Base-by-base conservation (phyloP, 1,139 yeast genomes). In the Candida tropicalis region DNA sequence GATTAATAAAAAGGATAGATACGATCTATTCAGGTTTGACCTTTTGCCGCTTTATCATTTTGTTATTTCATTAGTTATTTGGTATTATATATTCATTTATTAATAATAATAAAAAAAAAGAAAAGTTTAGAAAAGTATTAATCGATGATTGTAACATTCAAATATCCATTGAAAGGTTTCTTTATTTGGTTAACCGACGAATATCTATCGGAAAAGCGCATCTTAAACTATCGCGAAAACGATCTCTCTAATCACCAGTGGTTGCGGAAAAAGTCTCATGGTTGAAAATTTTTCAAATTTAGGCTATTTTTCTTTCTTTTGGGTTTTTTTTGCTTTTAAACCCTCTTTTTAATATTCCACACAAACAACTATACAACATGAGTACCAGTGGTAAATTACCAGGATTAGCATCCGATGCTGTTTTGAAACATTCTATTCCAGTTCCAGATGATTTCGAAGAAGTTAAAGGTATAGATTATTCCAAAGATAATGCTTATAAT, bases 401-500 rank as follows among this genome's bases (percentile, higher is more conserved):
- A 40, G 79, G 74, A 15, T 64, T 84, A 43, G 87, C 93, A 16
- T 75, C 88, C 3, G 96, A 90, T 55, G 98, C 98, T 9, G 98
- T 93, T 23, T 77, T 93, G 43, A 87, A 85, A 62, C 84, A 82
- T 44, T 89, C 97, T 1, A 89, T 75, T 5, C 95, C 96, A 2
- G 90, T 91, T 42, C 95, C 96, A 10, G 88, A 80, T 33, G 81
- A 79, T 55, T 86, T 87, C 47, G 82, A 79, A 18, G 77, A 81
- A 56, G 97, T 95, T 32, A 70, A 77, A 45, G 99, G 99, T 43
- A 81, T 93, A 39, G 97, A 93, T 65, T 95, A 91, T 66, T 82
- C 91, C 41, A 75, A 82, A 53, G 84, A 86, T 38, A 75, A 75
- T 44, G 82, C 86, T 15, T 74, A 68, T 51, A 81, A 89, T 63